These are phyloP conservation scores for Moesziomyces globuligerus DNA, from an alignment of 1,284 basidiomycete species.

Conservation along the genomic window DNA sequence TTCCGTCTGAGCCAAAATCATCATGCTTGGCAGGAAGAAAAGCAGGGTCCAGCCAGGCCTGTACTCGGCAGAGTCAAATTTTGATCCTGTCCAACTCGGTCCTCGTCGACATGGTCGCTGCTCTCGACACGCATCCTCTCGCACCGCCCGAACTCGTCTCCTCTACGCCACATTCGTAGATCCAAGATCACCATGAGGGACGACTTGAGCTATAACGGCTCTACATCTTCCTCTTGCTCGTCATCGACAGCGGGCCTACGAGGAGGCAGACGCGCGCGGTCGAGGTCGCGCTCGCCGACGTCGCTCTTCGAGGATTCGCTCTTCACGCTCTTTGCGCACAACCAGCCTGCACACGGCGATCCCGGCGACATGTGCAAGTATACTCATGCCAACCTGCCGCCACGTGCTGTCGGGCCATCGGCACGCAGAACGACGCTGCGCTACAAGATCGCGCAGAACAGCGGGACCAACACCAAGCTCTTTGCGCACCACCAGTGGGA, in stretches of 20 bases:
- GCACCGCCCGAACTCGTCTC: no score
- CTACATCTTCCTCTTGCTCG: slow-evolving; percentile 10
- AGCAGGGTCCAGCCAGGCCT: no score
- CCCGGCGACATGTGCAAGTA: slow-evolving; percentile 51
- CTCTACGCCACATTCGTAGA: no score
- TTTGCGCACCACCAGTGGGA: slow-evolving; percentile 66
- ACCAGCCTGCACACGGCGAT: slow-evolving; percentile 59
- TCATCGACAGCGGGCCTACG: no score
- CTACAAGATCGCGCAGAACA: slow-evolving; percentile 50
- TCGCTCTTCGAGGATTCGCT: slow-evolving; percentile 59
- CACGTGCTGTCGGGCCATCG: slow-evolving; percentile 10
- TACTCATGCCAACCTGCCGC: slow-evolving; percentile 39
- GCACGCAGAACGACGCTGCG: slow-evolving; percentile 12
- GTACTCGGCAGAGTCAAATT: no score
- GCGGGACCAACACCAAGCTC: slow-evolving; percentile 53
- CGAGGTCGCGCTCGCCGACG: slow-evolving; percentile 29
- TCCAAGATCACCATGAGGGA: slow-evolving; percentile 1
- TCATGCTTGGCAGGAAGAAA: no score
- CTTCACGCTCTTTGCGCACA: slow-evolving; percentile 57
- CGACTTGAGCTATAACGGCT: slow-evolving; percentile 4
- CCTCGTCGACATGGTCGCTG: no score
- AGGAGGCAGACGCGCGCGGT: background rate
- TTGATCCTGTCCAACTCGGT: no score
- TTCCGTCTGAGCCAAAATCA: no score
- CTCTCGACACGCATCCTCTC: no score